Conservation (phyloP, 495 filamentous ascomycete genomes). For the Tuber brumale region DNA sequence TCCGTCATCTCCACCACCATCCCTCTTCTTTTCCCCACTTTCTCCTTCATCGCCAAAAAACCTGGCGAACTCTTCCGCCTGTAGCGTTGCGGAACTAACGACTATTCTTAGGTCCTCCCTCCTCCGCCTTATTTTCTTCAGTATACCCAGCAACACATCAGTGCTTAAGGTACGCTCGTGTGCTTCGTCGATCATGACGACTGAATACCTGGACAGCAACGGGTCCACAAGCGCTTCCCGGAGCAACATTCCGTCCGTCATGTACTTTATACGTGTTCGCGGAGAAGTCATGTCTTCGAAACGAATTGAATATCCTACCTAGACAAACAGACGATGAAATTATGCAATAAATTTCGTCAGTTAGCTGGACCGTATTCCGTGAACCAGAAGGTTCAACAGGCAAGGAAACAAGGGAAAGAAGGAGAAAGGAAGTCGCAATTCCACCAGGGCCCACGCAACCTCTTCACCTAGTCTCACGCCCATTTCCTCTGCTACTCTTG, state of each 20-base stretch:
- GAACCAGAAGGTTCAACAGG: not conserved
- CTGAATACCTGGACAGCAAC: constrained; percentile 82
- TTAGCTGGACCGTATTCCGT: not conserved
- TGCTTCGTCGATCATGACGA: constrained; percentile 98
- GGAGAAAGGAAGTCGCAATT: not conserved
- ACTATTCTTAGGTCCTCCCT: constrained; percentile 80
- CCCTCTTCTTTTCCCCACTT: constrained; percentile 42
- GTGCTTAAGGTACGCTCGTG: constrained; percentile 94
- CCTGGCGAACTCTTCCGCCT: constrained; percentile 77
- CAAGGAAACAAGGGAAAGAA: not conserved
- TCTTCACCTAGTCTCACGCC: constrained; percentile 86
- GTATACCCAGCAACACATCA: constrained; percentile 83
- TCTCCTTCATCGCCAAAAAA: constrained; percentile 63
- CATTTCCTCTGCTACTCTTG: constrained; percentile 87
- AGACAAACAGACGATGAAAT: constrained; percentile 12
- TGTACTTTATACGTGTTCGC: constrained; percentile 83
- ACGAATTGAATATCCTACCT: constrained; percentile 87
- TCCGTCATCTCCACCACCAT: constrained; percentile 43
- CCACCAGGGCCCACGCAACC: constrained; percentile 32
- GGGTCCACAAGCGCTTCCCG: constrained; percentile 92
- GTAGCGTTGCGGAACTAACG: constrained; percentile 87
- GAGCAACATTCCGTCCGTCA: constrained; percentile 92
- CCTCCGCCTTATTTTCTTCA: constrained; percentile 86
- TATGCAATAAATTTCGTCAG: not conserved
- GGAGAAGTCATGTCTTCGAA: constrained; percentile 95